These are phyloP conservation scores for Carex kokanica DNA, from an alignment of 176 grass and related monocot genomes.

Conservation along the genomic window DNA sequence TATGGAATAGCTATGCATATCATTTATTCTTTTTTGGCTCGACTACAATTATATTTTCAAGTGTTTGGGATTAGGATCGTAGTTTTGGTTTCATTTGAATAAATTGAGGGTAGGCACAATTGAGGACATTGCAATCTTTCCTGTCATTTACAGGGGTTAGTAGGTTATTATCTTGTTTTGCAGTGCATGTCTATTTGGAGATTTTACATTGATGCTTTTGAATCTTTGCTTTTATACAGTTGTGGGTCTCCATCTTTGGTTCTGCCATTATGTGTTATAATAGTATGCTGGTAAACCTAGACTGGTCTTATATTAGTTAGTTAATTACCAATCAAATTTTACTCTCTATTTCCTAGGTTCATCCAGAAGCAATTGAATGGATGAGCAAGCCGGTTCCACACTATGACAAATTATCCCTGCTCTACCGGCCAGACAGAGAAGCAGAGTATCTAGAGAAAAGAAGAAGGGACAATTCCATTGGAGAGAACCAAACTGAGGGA, in stretches of 20 bases:
- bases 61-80: neutral
- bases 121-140: neutral
- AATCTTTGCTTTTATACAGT: neutral
- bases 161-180: neutral
- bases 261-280: neutral
- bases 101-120: neutral
- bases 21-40: neutral
- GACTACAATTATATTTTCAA: neutral
- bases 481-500: conserved; percentile 11
- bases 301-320: neutral
- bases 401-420: conserved; percentile 27
- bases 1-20: neutral
- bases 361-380: conserved; percentile 23
- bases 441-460: neutral
- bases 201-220: neutral
- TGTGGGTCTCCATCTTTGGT: neutral
- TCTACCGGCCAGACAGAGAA: conserved; percentile 19
- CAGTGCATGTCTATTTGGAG: neutral
- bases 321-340: neutral
- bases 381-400: conserved; percentile 24
- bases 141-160: neutral
- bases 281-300: neutral
- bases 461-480: conserved; percentile 16
- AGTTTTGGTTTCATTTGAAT: neutral
- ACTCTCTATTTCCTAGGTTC: conserved; percentile 1